Evolutionary conservation across 352 stramenopile genomes (phyloP), one percentile per base, ranked within the genome.

Genomic region (Sclerospora graminicola): DNA sequence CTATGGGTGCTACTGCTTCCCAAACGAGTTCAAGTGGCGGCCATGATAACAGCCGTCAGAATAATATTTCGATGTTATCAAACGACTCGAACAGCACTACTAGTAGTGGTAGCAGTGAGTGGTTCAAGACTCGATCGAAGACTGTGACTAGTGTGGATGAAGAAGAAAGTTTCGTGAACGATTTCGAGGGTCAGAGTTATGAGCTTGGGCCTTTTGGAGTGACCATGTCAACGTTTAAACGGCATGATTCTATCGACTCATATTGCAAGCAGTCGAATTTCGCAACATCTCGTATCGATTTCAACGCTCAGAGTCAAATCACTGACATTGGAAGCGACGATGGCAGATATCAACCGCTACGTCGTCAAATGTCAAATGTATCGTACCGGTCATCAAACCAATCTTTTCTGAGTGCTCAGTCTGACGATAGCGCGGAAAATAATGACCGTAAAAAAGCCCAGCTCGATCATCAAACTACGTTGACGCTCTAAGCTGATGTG

Each of bases 381-480:
- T 78, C 70, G 29, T 52, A 73, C 43, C 57, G 63, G 24, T 87
- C 71, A 24, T 74, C 73, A 27, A 54, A 76, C 47, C 53, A 67
- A 33, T 86, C 74, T 10, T 66, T 74, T 18, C 34, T 80, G 24
- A 88, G 75, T 35, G 53, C 63, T 37, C 67, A 65, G 2, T 88
- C 75, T 1, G 66, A 84, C 20, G 72, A 84, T 31, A 79, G 78
- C 16, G 50, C 57, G 8, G 68, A 50, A 6, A 84, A 78, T 33
- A 78, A 81, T 49, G 66, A 82, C 19, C 38, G 46, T 18, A 46
- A 66, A 21, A 66, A 52, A 37, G 37, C 42, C 5, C 48, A 34
- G 19, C 27, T 36, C 8, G 43, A 57, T n/a, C 40, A 51, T 19
- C 32, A 58, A 13, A 66, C 48, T 32, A 59, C 43, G 1, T 27